Evolutionary conservation across 1,284 basidiomycete genomes (phyloP), one percentile per base, ranked within the genome.

Genomic region (Golubevia pallescens): DNA sequence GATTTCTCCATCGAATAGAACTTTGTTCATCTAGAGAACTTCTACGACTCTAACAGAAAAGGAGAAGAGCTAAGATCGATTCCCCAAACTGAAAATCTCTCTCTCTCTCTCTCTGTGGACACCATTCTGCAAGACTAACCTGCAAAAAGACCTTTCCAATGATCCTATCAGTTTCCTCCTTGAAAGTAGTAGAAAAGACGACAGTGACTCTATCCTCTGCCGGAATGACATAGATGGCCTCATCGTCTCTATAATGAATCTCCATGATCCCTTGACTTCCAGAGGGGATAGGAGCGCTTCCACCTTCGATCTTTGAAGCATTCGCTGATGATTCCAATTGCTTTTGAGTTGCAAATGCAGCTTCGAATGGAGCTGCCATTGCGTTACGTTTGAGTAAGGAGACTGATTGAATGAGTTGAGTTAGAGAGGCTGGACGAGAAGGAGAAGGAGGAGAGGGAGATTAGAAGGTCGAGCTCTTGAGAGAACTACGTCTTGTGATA

Each of bases 131-230:
- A 4, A n/a, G 34, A 85, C 89, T 72, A 70, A 93, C 94, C 89
- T 99, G 97, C 68, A 99, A 87, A 88, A 99, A 99, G 4, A 99
- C 93, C 81, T 95, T 95, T 23, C 97, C 97, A 85, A 95, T 94
- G 61, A 98, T 93, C 64, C 94, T 90, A 87, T 99, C 97, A 4
- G 96, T 97, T 87, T 99, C 97, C 80, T 99, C 97, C 78, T 93
- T 90, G 88, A 99, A 99, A 57, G 95, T 90, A 10, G 97, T 99
- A 2, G 93, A 95, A 87, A 99, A 99, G 79, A 98, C 93, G 66
- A 98, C 94, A 0, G 97, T 99, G 60, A 99, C 96, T 68, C 97
- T 92, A 88, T 99, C 97, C 61, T 91, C 90, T 56, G 92, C 91
- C 3, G 97, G 94, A 79, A 94, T 93, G 54, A 99, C 90, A 86